These are phyloP conservation scores for Pleurotus sapidus DNA, from an alignment of 768 basidiomycete genomes.

Conservation along the genomic window DNA sequence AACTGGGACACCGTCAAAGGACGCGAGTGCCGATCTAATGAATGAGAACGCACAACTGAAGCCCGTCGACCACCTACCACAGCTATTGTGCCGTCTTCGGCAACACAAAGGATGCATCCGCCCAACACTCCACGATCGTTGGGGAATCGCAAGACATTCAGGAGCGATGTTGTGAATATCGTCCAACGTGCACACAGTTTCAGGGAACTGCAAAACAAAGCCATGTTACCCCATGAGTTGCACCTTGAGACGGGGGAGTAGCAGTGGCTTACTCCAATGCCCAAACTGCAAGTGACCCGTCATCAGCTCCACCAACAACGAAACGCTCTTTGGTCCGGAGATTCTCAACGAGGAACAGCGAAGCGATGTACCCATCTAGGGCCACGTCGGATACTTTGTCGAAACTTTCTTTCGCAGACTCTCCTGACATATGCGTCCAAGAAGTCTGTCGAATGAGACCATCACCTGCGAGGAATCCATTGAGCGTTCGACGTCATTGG, in stretches of 20 bases:
- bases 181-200: slow-evolving; percentile 70
- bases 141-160: slow-evolving; percentile 52
- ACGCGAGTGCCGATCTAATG: background rate
- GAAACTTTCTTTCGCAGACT: slow-evolving; percentile 15
- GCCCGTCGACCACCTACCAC: slow-evolving; percentile 71
- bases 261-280: slow-evolving; percentile 50
- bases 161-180: slow-evolving; percentile 66
- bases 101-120: slow-evolving; percentile 70
- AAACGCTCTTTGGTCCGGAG: slow-evolving; percentile 56
- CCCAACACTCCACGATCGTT: slow-evolving; percentile 55
- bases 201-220: slow-evolving; percentile 44
- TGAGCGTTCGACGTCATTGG: slow-evolving; percentile 8
- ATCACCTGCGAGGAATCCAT: slow-evolving; percentile 36
- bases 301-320: slow-evolving; percentile 73
- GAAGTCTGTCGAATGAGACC: slow-evolving; percentile 48
- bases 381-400: slow-evolving; percentile 42
- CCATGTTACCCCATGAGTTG: background rate
- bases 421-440: slow-evolving; percentile 34
- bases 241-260: background rate
- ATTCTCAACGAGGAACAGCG: slow-evolving; percentile 56
- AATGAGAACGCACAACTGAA: slow-evolving; percentile 64
- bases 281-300: slow-evolving; percentile 80
- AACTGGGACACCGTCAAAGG: slow-evolving; percentile 33
- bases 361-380: slow-evolving; percentile 44
- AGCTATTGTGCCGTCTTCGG: slow-evolving; percentile 79